Evolutionary conservation across 108 stramenopile genomes (phyloP).

Genomic region (Nitzschia inconspicua): DNA sequence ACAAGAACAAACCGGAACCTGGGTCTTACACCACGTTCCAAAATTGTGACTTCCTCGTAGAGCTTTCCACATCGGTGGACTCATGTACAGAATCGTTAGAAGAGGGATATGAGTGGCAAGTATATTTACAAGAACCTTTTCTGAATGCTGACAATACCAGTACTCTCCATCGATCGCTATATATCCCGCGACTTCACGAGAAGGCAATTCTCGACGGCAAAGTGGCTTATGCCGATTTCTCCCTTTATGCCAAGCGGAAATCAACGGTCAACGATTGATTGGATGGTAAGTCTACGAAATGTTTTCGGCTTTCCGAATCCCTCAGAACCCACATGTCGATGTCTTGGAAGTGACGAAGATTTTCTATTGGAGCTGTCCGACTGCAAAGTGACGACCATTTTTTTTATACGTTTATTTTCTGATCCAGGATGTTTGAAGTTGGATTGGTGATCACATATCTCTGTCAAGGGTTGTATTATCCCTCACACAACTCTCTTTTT

Average conservation of each 20-base stretch:
- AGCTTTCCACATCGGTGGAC: conserved; percentile 39
- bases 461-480: too few relatives aligned
- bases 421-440: too few relatives aligned
- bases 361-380: too few relatives aligned
- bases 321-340: too few relatives aligned
- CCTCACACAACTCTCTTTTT: too few relatives aligned
- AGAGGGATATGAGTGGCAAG: conserved; percentile 26
- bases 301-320: too few relatives aligned
- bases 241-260: conserved; percentile 13
- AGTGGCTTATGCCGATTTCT: conserved; percentile 24
- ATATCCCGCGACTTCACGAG: conserved; percentile 47
- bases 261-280: too few relatives aligned
- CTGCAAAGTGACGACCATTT: too few relatives aligned
- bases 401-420: too few relatives aligned
- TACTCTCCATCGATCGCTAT: conserved; percentile 45
- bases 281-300: too few relatives aligned
- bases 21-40: conserved; percentile 48
- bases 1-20: conserved; percentile 67
- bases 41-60: conserved; percentile 75
- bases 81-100: not conserved
- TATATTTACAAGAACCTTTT: conserved; percentile 30
- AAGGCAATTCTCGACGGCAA: conserved; percentile 13
- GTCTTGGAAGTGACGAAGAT: too few relatives aligned
- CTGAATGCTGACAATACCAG: conserved; percentile 40
- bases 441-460: too few relatives aligned